Conservation (phyloP, 225 moss, liverwort and hornwort species). For the Pseudisothecium myosuroides region DNA sequence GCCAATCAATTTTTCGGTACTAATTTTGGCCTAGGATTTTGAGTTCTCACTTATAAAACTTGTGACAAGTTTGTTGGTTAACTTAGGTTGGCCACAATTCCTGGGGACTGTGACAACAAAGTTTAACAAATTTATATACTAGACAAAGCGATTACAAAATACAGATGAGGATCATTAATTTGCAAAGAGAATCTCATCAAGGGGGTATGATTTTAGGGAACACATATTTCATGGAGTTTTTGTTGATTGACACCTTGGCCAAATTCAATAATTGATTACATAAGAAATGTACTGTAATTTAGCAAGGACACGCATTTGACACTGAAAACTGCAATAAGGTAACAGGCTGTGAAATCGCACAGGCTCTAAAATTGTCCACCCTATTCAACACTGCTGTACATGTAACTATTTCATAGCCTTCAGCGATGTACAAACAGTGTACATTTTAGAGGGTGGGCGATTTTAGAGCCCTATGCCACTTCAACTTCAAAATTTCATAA, state of each 20-base stretch:
- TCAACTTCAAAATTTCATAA: no score
- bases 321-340: not conserved
- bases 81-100: not conserved
- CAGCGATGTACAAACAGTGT: no score
- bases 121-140: not conserved
- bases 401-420: no score
- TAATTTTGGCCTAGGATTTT: not conserved
- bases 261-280: not conserved
- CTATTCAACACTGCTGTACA: no score
- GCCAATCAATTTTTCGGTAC: not conserved
- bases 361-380: no score
- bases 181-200: no score
- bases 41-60: not conserved
- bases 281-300: not conserved
- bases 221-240: no score
- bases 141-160: not conserved
- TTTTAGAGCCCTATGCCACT: no score
- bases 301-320: not conserved
- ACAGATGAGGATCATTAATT: not conserved
- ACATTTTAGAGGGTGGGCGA: no score
- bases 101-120: not conserved
- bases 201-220: no score
- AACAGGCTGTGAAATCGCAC: no score
- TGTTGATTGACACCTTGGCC: no score
- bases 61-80: not conserved